A percentile compares a stretch with the other conserved stretches of the same genome.
phyloP scores from a whole-genome alignment of 805 yeast genomes.

The Cyberlindnera euphorbiiphila region DNA sequence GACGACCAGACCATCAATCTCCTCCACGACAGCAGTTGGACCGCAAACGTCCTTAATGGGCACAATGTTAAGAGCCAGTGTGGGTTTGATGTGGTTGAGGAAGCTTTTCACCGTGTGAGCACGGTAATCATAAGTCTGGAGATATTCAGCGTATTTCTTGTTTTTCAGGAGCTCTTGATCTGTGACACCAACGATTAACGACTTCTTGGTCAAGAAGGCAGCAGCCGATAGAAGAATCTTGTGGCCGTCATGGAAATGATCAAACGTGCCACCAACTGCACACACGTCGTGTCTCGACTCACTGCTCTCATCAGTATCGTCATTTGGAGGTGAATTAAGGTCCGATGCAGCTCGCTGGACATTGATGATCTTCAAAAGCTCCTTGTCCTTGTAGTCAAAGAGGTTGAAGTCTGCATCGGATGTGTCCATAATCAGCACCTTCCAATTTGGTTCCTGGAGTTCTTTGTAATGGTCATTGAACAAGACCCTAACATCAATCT shows the following conservation, averaged over 20 bases:
- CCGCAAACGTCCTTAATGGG: slow-evolving; percentile 87
- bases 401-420: slow-evolving; percentile 13
- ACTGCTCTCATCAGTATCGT: slow-evolving; percentile 21
- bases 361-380: slow-evolving; percentile 5
- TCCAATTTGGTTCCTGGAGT: slow-evolving; percentile 19
- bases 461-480: slow-evolving; percentile 25
- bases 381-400: slow-evolving; percentile 14
- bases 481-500: slow-evolving; percentile 19
- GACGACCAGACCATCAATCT: slow-evolving; percentile 76
- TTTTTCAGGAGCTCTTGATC: slow-evolving; percentile 68
- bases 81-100: slow-evolving; percentile 44
- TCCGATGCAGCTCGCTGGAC: slow-evolving; percentile 9
- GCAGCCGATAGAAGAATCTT: slow-evolving; percentile 75
- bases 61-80: slow-evolving; percentile 44
- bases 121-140: slow-evolving; percentile 59
- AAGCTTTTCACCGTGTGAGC: slow-evolving; percentile 44
- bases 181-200: slow-evolving; percentile 78
- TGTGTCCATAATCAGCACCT: slow-evolving; percentile 16
- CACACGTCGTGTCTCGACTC: slow-evolving; percentile 31
- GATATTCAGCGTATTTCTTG: slow-evolving; percentile 63
- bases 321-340: not conserved
- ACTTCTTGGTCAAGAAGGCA: slow-evolving; percentile 50
- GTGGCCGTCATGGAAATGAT: slow-evolving; percentile 95
- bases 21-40: slow-evolving; percentile 75
- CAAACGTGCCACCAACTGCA: slow-evolving; percentile 96